Base-by-base conservation (phyloP, 2,329 filamentous ascomycete species). In the Hypoxylon sp. region DNA sequence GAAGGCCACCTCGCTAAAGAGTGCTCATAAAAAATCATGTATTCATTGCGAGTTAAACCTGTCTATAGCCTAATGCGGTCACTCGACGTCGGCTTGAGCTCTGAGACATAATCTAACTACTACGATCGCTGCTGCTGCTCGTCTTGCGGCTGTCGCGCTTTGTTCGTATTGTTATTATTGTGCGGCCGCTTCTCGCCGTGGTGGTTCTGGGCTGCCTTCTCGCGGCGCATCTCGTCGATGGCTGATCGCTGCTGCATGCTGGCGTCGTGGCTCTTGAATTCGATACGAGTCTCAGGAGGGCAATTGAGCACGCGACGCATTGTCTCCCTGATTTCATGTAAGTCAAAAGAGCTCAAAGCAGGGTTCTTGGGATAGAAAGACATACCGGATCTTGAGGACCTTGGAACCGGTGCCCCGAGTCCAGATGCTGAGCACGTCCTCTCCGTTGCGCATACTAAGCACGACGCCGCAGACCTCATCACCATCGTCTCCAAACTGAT, bases 341-440 rank as follows among this genome's bases (percentile, higher is more conserved):
- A 67, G 57, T 54, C 58, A 37, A 30, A 13, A 5, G 13, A 37
- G 20, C 30, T 22, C 20, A 30, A n/a, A 37, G 4, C 8, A 44
- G 53, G 15, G 39, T 24, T 19, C 46, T 10, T n/a, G 17, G 37
- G 17, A 41, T 47, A 55, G 24, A 55, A 22, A 17, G 41, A 79
- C 88, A 71, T 86, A 97, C 91, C 94, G 90, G 74, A 99, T 97
- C 83, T 97, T 97, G 72, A 98, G 91, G 78, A 97, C 96, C 73
- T 93, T 89, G 67, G 93, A 93, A 46, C 93, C 94, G 74, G 97
- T 92, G 72, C 92, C 95, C 78, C 93, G 91, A 57, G 94, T 97
- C 95, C 95, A 99, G 75, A 99, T 93, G 80, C 93, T 97, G 78
- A 99, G 85, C 65, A 98, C 96, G 76, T 99, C 95, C 80, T 99